A percentile compares a stretch with the other conserved stretches of the same genome.
Conservation (phyloP, 768 basidiomycete genomes). For the Hemileccinum impolitum region DNA sequence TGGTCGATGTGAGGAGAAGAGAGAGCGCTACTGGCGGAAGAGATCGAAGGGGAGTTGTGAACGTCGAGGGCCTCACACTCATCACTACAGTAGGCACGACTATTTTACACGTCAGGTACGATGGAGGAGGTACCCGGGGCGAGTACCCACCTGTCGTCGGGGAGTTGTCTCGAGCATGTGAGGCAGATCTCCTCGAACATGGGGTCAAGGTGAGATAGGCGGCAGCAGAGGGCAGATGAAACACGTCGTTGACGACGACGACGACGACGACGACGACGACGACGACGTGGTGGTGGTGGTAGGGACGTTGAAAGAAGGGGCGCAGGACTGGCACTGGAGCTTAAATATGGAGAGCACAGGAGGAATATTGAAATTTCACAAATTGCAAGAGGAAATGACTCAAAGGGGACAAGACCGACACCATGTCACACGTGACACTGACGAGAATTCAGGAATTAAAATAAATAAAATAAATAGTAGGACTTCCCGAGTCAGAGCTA, state of each 20-base stretch:
- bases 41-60: constrained; percentile 60
- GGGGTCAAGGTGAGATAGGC: constrained; percentile 10
- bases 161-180: constrained; percentile 62
- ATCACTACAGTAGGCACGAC: constrained; percentile 69
- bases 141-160: constrained; percentile 55
- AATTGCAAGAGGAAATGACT: constrained; percentile 33
- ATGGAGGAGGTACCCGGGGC: constrained; percentile 9
- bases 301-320: constrained; percentile 20
- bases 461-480: background rate
- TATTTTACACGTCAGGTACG: constrained; percentile 32
- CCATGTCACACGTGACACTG: constrained; percentile 24
- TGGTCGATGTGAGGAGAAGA: constrained; percentile 63
- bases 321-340: constrained; percentile 14
- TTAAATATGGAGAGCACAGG: constrained; percentile 38
- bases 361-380: constrained; percentile 35
- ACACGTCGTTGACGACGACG: constrained; percentile 8
- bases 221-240: background rate
- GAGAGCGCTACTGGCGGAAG: constrained; percentile 60
- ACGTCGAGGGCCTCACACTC: constrained; percentile 61
- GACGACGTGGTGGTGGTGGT: constrained; percentile 3
- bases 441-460: constrained; percentile 2
- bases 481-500: too few relatives aligned
- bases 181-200: constrained; percentile 85
- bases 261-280: constrained; percentile 8
- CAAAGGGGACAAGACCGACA: constrained; percentile 29